phyloP scores from a whole-genome alignment of 1,284 basidiomycete genomes.

The Irpex rosettiformis region DNA sequence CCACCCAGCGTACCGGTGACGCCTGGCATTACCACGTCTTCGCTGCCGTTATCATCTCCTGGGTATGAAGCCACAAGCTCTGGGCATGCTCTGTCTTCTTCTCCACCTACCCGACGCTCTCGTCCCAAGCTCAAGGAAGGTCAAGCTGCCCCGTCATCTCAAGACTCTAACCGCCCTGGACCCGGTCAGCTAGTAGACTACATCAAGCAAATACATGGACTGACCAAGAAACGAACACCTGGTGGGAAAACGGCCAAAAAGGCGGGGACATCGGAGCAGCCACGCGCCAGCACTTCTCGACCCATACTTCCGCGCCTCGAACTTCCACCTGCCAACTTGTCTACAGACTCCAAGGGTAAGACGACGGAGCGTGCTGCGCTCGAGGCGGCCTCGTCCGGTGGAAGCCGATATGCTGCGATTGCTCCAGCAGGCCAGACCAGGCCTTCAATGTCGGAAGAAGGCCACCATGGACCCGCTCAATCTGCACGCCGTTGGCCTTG shows the following conservation, averaged over 20 bases:
- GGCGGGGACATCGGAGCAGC: slow-evolving; percentile 16
- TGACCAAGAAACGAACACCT: slow-evolving; percentile 29
- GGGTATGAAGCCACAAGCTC: slow-evolving; percentile 15
- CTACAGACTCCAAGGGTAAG: not conserved
- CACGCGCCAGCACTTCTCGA: slow-evolving; percentile 18
- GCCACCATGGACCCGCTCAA: slow-evolving; percentile 2
- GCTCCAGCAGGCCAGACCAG: slow-evolving; percentile 7
- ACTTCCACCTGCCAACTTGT: slow-evolving; percentile 12
- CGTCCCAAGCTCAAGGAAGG: slow-evolving; percentile 15
- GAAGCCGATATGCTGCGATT: slow-evolving; percentile 4
- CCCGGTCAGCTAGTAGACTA: slow-evolving; percentile 29
- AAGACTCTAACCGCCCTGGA: slow-evolving; percentile 16
- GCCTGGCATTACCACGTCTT: slow-evolving; percentile 11
- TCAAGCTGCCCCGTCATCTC: slow-evolving; percentile 11
- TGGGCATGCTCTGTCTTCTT: slow-evolving; percentile 2
- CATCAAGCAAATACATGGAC: slow-evolving; percentile 30
- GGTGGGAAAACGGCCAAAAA: slow-evolving; percentile 24
- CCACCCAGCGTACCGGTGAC: slow-evolving; percentile 6
- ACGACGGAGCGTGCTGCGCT: not conserved
- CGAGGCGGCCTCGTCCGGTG: not conserved
- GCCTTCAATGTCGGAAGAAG: slow-evolving; percentile 4
- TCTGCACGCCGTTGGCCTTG: slow-evolving; percentile 21
- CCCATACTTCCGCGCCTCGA: slow-evolving; percentile 31
- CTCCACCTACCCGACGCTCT: slow-evolving; percentile 11
- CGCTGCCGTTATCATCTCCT: slow-evolving; percentile 13